phyloP scores from a whole-genome alignment of 192 early-diverging fungal species.

The Coemansia sp. region DNA sequence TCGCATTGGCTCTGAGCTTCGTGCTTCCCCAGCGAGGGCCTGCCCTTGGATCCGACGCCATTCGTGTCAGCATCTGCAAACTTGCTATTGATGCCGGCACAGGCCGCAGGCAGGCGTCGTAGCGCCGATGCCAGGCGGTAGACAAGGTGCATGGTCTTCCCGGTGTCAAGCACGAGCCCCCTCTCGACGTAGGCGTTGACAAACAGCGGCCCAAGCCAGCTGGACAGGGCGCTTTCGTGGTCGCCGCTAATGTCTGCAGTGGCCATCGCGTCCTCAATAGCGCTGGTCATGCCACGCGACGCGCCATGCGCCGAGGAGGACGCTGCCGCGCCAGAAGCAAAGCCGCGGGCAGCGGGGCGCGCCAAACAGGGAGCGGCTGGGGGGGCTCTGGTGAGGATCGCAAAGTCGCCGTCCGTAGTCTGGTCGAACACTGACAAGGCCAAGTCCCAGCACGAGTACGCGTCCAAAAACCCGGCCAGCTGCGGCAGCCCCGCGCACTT shows the following conservation, averaged over 20 bases:
- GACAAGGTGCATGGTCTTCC: constrained; percentile 54
- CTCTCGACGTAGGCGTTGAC: constrained; percentile 58
- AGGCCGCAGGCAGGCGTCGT: constrained; percentile 20
- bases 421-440: constrained; percentile 34
- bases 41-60: constrained; percentile 8
- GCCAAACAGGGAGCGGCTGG: not conserved
- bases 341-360: not conserved
- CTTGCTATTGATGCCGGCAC: not conserved
- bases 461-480: constrained; percentile 29
- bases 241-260: not conserved
- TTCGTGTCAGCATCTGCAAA: not conserved
- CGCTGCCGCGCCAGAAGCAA: not conserved
- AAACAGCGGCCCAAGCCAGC: constrained; percentile 55
- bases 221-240: constrained; percentile 6
- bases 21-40: not conserved
- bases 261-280: constrained; percentile 4
- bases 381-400: constrained; percentile 21
- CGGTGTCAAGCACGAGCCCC: constrained; percentile 65
- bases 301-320: not conserved
- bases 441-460: constrained; percentile 44
- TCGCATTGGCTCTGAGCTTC: not conserved
- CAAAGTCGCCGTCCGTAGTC: constrained; percentile 53
- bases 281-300: not conserved
- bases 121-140: constrained; percentile 32
- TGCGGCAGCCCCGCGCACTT: constrained; percentile 25